A percentile compares a stretch with the other conserved stretches of the same genome.
phyloP scores from a whole-genome alignment of 1,284 basidiomycete species.

The Puccinia coronata region DNA sequence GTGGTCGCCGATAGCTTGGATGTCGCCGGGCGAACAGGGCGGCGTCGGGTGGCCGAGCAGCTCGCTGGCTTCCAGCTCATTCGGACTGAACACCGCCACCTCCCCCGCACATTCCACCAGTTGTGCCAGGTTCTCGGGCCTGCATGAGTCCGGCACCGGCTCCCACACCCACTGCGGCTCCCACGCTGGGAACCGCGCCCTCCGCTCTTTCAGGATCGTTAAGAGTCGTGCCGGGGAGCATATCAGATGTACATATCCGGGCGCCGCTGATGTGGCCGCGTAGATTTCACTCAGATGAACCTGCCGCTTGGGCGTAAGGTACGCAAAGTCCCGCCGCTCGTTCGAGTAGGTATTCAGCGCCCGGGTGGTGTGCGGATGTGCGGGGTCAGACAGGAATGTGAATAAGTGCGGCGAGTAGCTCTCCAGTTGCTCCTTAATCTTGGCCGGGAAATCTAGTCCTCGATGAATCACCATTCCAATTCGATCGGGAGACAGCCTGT shows the following conservation, averaged over 20 bases:
- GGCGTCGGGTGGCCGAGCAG: constrained; percentile 16
- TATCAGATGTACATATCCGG: constrained; percentile 34
- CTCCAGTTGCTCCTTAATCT: constrained; percentile 23
- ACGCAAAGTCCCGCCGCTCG: constrained; percentile 29
- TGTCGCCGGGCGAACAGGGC: neutral
- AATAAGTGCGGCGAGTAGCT: constrained; percentile 38
- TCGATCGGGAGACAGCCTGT: constrained; percentile 30
- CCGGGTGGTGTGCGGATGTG: constrained; percentile 24
- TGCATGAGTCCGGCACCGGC: constrained; percentile 39
- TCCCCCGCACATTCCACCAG: neutral
- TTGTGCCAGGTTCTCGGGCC: constrained; percentile 19
- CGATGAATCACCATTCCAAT: constrained; percentile 44
- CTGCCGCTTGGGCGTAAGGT: constrained; percentile 36
- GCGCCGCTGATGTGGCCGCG: neutral
- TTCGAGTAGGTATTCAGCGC: constrained; percentile 42
- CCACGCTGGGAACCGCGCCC: constrained; percentile 2
- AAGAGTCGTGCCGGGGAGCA: constrained; percentile 22
- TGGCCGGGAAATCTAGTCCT: no score
- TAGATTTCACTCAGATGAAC: constrained; percentile 5
- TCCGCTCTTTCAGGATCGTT: neutral
- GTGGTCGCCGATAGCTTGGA: constrained; percentile 15
- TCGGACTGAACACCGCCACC: constrained; percentile 33
- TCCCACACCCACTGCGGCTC: constrained; percentile 27
- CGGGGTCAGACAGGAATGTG: constrained; percentile 30
- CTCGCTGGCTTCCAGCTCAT: constrained; percentile 37